Conservation (phyloP, 148 eudicot genomes). For the Vaccinium darrowii region DNA sequence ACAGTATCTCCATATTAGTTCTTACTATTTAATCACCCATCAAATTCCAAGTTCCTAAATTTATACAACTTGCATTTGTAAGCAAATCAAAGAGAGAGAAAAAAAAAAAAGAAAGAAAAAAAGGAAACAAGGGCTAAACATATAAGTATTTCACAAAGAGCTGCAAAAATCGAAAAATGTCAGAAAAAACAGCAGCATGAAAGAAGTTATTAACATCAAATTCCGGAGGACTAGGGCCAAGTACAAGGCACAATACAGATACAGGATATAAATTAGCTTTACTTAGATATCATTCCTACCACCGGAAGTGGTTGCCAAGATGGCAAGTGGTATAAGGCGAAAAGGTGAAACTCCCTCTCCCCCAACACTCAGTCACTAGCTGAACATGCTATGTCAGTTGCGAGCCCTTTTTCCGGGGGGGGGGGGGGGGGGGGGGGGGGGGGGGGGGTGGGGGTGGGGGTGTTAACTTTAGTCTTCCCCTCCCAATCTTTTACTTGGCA, state of each 20-base stretch:
- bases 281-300: neutral
- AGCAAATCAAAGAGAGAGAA: neutral
- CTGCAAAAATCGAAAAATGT: neutral
- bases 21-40: neutral
- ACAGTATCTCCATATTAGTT: neutral
- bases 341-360: too few relatives aligned
- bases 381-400: too few relatives aligned
- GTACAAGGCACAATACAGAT: neutral
- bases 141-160: neutral
- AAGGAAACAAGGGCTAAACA: neutral
- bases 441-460: too few relatives aligned
- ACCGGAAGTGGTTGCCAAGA: too few relatives aligned
- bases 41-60: neutral
- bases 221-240: neutral
- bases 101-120: neutral
- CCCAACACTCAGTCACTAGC: too few relatives aligned
- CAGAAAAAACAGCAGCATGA: neutral
- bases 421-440: too few relatives aligned
- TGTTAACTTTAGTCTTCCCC: too few relatives aligned
- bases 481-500: too few relatives aligned
- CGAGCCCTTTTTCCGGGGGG: too few relatives aligned
- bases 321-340: too few relatives aligned
- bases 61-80: neutral
- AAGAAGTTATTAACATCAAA: neutral
- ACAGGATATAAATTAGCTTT: neutral